Evolutionary conservation across 352 stramenopile genomes (phyloP), one percentile per base, ranked within the genome.

Genomic region (Phytophthora idaei): DNA sequence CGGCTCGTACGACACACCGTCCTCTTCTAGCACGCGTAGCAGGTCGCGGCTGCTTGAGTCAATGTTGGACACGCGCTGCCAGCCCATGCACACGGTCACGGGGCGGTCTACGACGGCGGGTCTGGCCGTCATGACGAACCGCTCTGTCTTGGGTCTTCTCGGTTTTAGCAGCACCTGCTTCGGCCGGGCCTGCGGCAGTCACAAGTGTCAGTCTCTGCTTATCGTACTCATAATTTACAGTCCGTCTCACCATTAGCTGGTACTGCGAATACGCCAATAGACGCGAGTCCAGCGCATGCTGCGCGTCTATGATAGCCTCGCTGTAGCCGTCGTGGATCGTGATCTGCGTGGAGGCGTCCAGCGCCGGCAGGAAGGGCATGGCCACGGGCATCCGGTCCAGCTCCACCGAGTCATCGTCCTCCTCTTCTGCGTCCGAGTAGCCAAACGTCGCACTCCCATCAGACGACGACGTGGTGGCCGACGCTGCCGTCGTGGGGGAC

Each of bases 331-430:
- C 87, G 47, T 86, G 74, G 62, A 90, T 89, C 48, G 81, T 94
- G 69, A 95, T 94, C 77, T 95, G 73, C 12, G 84, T 94, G n/a
- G 87, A 95, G 42, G 85, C 84, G 52, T 93, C 85, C 21, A 95
- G 73, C 57, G 81, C 82, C 6, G 87, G 87, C 14, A 93, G 69
- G 64, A 90, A 92, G 5, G 87, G 87, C 54, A 91, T 77, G 25
- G 67, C 62, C 36, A 84, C 74, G 10, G 76, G 76, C 41, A 85
- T 73, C 42, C 73, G 59, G 14, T 89, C 78, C 9, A 85, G 62
- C 53, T 91, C 82, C 8, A 87, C 71, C 42, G 76, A 78, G 17
- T 78, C 73, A 3, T 78, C 69, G 29, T 73, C 73, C 1, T 70
- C 64, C 27, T 57, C 65, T 15, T 67, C 60, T 6, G 61, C 73